Evolutionary conservation across 139 green algal species (phyloP).

Genomic region (Pleodorina starrii): DNA sequence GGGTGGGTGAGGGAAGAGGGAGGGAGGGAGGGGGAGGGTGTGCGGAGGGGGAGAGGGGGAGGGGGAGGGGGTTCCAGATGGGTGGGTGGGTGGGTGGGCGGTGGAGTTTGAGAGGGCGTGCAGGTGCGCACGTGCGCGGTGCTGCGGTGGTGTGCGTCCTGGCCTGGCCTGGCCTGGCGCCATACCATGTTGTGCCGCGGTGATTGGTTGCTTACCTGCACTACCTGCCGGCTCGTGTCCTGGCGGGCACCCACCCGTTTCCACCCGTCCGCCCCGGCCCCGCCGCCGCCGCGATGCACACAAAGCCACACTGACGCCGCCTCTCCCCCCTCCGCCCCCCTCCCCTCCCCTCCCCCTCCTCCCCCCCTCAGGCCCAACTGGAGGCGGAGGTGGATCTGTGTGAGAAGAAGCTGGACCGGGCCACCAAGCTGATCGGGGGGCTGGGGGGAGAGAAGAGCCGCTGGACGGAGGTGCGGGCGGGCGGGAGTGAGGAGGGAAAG

Average conservation of each 20-base stretch:
- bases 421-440: conserved; percentile 78
- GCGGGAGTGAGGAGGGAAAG: not conserved
- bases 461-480: conserved; percentile 70
- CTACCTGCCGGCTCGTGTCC: no score
- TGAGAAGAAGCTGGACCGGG: conserved; percentile 73
- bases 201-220: no score
- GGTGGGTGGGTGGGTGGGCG: not conserved
- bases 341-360: not conserved
- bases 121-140: no score
- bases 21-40: not conserved
- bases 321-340: no score
- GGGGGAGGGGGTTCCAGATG: not conserved
- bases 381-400: conserved; percentile 78
- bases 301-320: no score
- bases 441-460: conserved; percentile 83
- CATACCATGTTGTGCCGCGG: no score
- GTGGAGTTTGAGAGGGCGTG: not conserved
- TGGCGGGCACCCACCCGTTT: no score
- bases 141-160: no score
- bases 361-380: conserved; percentile 61
- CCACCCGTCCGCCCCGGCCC: no score
- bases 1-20: no score
- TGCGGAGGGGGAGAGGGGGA: not conserved
- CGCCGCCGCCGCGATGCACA: no score
- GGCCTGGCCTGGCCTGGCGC: no score